phyloP scores from a whole-genome alignment of 2,329 filamentous ascomycete genomes.

The Trichophyton schoenleinii region DNA sequence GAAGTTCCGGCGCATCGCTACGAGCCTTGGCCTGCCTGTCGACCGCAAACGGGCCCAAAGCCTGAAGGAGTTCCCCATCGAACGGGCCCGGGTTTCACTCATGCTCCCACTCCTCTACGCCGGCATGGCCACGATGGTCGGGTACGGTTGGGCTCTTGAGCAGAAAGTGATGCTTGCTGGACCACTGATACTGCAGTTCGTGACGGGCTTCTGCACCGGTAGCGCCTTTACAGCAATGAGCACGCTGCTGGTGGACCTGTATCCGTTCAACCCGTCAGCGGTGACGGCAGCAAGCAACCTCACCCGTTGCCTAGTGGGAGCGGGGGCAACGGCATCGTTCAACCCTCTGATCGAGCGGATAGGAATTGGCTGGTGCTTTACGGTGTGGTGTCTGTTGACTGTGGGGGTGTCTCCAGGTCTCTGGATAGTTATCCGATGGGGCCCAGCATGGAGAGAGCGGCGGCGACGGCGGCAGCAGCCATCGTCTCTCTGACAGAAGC shows the following conservation, averaged over 20 bases:
- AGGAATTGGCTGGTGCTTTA: conserved; percentile 33
- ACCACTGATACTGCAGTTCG: conserved; percentile 40
- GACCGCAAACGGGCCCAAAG: conserved; percentile 44
- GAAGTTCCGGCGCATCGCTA: conserved; percentile 60
- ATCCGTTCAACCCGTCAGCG: conserved; percentile 38
- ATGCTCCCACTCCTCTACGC: conserved; percentile 23
- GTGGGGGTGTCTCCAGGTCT: conserved; percentile 14
- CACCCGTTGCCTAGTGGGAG: conserved; percentile 41
- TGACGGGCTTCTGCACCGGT: conserved; percentile 39
- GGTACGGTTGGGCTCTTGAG: conserved; percentile 43
- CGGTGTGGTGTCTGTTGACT: conserved; percentile 13
- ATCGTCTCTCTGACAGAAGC: no score
- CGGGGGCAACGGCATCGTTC: conserved; percentile 37
- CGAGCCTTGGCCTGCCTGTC: conserved; percentile 48
- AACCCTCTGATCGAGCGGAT: conserved; percentile 28
- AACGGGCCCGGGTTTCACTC: conserved; percentile 25
- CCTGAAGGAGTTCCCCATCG: conserved; percentile 41
- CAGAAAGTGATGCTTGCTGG: conserved; percentile 37
- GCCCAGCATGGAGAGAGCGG: neutral
- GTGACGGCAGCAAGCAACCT: conserved; percentile 44
- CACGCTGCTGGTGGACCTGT: conserved; percentile 44
- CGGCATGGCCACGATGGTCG: conserved; percentile 18
- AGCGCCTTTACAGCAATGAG: conserved; percentile 39
- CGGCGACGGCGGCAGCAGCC: neutral
- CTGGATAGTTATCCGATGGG: neutral